Percentiles rank a stretch among this genome's conserved stretches.
Conservation (phyloP, 2,329 filamentous ascomycete species). For the Aspergillus felis region DNA sequence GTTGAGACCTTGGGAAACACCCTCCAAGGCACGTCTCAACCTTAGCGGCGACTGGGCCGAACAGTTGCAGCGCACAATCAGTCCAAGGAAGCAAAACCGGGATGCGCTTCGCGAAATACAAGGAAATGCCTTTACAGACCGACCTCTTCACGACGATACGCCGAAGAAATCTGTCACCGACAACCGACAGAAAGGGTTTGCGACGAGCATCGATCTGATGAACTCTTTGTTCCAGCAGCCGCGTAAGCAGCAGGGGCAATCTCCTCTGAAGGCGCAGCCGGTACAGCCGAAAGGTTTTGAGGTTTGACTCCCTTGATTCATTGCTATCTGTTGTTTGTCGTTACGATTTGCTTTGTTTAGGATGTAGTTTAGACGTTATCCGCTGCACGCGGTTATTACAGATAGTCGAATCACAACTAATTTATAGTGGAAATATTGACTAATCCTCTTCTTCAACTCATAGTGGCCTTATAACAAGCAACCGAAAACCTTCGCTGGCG, state of each 20-base stretch:
- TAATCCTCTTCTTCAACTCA: constrained; percentile 22
- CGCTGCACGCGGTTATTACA: constrained; percentile 15
- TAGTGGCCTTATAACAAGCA: constrained; percentile 87
- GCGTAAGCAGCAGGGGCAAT: constrained; percentile 40
- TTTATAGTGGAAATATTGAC: constrained; percentile 39
- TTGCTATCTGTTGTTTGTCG: constrained; percentile 42
- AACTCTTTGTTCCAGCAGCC: constrained; percentile 83
- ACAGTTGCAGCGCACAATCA: constrained; percentile 89
- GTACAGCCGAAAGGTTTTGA: constrained; percentile 68
- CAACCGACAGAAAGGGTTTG: constrained; percentile 60
- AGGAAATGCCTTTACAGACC: constrained; percentile 53
- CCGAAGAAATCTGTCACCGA: constrained; percentile 19
- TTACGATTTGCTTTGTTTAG: constrained; percentile 3
- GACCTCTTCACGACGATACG: constrained; percentile 35
- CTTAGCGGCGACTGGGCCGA: constrained; percentile 86
- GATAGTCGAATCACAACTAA: constrained; percentile 34
- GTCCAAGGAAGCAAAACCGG: constrained; percentile 87
- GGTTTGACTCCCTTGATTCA: constrained; percentile 66
- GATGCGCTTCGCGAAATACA: constrained; percentile 65
- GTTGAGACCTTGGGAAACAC: constrained; percentile 43
- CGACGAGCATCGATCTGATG: constrained; percentile 92
- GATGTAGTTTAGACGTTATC: constrained; percentile 2
- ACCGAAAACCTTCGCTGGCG: constrained; percentile 62
- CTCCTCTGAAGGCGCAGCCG: constrained; percentile 52
- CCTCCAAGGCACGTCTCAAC: constrained; percentile 50